Base-by-base conservation (phyloP, 192 early-diverging fungal species). In the Mortierella hygrophila region DNA sequence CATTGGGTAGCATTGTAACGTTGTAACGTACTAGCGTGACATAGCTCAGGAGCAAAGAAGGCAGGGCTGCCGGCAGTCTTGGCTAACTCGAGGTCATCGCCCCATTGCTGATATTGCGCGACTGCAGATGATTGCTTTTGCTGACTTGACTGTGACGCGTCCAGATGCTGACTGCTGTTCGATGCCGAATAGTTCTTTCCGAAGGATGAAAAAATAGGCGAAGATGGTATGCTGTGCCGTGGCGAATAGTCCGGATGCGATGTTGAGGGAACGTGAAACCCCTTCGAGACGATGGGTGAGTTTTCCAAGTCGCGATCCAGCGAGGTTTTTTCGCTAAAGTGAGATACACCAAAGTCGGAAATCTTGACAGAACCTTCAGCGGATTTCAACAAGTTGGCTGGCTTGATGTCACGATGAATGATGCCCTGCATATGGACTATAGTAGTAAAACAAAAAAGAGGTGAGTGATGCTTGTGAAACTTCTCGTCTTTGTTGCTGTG, bases 41-140 rank as follows among this genome's bases (percentile, higher is more conserved):
- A 99, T 26, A 99, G 91, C 87, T 99, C 98, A 40, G 98, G 98
- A 40, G 98, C 98, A 92, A 99, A 99, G 85, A 99, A 99, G 9
- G 98, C 97, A 4, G 98, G 98, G n/a, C 94, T 96, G 0, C 98
- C 98, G 1, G 96, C 98, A 7, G 98, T 99, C 83, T 97, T 97
- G 41, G 95, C 94, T 38, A 99, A 90, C 84, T 99, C 98, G 52
- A 93, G 88, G 82, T 98, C 96, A 77, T 96, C 89, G 47, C 85
- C 79, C 89, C 92, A 78, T 80, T 78, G 88, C 72, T 84, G 78
- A 75, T 78, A 77, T 82, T 90, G 72, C 79, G 89, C 52, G 78
- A 87, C 68, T 83, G 83, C 82, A 72, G 88, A 79, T 85, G 80
- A 71, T 79, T 82, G 85, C 37, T 77, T 77, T 41, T 63, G 42